Base-by-base conservation (phyloP, 2,329 filamentous ascomycete species). In the Fusarium clavum region DNA sequence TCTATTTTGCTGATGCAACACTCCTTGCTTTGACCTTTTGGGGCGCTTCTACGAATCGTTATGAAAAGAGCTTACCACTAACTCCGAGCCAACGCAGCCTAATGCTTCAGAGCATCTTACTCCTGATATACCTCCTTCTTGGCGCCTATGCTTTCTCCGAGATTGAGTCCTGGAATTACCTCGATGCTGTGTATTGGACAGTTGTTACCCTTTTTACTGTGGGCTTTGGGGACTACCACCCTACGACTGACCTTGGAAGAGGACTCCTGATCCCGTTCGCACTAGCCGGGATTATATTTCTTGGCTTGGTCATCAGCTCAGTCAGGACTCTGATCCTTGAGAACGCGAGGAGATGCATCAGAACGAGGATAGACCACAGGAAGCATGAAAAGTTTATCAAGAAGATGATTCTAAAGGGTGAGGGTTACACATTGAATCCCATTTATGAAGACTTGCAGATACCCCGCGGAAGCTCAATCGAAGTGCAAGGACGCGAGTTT, bases 131-230 rank as follows among this genome's bases (percentile, higher is more conserved):
- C 14, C 13, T 57, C 5, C 46, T 57, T 5, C 46, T 57, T 8
- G 46, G 46, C 3, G 55, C 55, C 16, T 57, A 34, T 13, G n/a
- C 5, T 52, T 57, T 52, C 13, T 57, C 46, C 3, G 8, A 43
- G 9, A 22, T 57, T 16, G 46, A 57, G 12, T 43, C 34, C 7
- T 57, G 46, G 46, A 7, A 20, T 1, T 57, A 57, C 25, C 46
- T 57, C 16, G 46, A 57, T 25, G 16, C 46, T 32, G 34, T 57
- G 7, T 57, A 43, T 16, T 57, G 46, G 55, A 27, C 55, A 7
- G 38, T 57, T 6, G 46, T 57, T 13, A 57, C 46, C 1, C 55
- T 57, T 25, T 57, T 57, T 14, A 57, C 46, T 9, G 46, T 57
- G 10, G 55, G 55, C 4, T 57, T 57, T 6, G 46, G 46, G 10